These are phyloP conservation scores for Geotrichum candidum DNA, from an alignment of 1,139 yeast genomes.

Conservation along the genomic window DNA sequence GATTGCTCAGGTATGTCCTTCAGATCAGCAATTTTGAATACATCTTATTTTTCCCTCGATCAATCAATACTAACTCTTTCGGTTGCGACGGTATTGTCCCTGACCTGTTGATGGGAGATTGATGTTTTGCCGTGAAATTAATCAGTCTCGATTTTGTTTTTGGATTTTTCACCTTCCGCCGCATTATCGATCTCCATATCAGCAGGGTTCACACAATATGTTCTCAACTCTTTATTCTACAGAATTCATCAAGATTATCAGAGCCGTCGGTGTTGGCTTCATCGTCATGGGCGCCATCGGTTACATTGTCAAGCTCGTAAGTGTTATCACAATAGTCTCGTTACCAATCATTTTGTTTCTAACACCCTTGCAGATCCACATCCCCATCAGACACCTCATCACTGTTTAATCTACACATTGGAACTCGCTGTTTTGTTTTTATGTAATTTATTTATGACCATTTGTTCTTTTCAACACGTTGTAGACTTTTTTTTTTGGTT, in stretches of 20 bases:
- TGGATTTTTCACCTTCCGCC: background rate
- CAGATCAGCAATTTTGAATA: background rate
- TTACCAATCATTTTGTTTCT: background rate
- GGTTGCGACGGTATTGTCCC: background rate
- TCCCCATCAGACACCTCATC: constrained; percentile 94
- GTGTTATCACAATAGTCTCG: constrained; percentile 18
- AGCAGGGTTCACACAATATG: background rate
- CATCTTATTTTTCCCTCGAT: background rate
- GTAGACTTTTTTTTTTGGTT: background rate
- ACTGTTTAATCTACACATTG: constrained; percentile 48
- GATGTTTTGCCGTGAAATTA: background rate
- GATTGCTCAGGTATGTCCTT: constrained; percentile 60
- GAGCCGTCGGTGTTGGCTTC: constrained; percentile 96
- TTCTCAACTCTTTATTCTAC: background rate
- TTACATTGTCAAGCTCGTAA: constrained; percentile 75
- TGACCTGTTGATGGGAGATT: background rate
- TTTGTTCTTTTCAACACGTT: constrained; percentile 1
- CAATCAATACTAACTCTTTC: background rate
- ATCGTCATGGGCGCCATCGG: constrained; percentile 98
- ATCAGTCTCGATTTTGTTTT: background rate
- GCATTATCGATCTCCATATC: constrained; percentile 4
- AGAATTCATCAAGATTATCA: constrained; percentile 82
- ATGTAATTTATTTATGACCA: constrained; percentile 12
- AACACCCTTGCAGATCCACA: constrained; percentile 51
- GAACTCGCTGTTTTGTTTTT: background rate